Base-by-base conservation (phyloP, 495 filamentous ascomycete species). In the Elasticomyces elasticus region DNA sequence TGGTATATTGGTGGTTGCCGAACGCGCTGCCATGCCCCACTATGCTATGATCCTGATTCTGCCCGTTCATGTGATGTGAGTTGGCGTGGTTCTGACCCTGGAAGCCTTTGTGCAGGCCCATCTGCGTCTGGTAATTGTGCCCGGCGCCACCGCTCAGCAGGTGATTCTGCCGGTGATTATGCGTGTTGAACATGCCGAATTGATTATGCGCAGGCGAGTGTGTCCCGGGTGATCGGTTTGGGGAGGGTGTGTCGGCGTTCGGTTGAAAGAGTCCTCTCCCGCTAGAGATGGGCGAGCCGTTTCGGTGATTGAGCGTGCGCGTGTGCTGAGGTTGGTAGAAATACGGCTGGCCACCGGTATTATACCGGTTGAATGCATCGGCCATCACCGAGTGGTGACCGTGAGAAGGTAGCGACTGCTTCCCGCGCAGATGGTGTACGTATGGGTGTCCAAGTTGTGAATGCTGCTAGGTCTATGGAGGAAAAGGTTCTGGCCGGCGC, bases 151-250 rank as follows among this genome's bases (percentile, higher is more conserved):
- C 78, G 66, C 82, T 84, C 74, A 86, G 79, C 78, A 86, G 79
- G 60, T 89, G 85, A 69, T 91, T 88, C 59, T 79, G 81, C 68
- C 83, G 81, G 66, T 89, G 84, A 61, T 89, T 87, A 35, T 76
- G 76, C 63, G 89, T 86, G 58, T 77, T 80, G 73, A 85, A 95
- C 89, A 95, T 94, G 62, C 74, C 74, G 77, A 80, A 86, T 11
- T 76, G 69, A 57, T 75, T 81, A 54, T 80, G 73, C 25, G 78
- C 79, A 51, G 87, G 73, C 52, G 79, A 79, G 66, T 86, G 77
- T 55, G 79, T 77, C 51, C 79, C 79, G 49, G 83, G 79, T 35
- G 84, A 87, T 69, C 84, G 79, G 61, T 84, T 80, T 58, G 83
- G 79, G 41, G 82, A 82, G 42, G 81, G 80, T 33, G 84, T 84